Conservation (phyloP, 345 rosid species). For the Garcia nutans region DNA sequence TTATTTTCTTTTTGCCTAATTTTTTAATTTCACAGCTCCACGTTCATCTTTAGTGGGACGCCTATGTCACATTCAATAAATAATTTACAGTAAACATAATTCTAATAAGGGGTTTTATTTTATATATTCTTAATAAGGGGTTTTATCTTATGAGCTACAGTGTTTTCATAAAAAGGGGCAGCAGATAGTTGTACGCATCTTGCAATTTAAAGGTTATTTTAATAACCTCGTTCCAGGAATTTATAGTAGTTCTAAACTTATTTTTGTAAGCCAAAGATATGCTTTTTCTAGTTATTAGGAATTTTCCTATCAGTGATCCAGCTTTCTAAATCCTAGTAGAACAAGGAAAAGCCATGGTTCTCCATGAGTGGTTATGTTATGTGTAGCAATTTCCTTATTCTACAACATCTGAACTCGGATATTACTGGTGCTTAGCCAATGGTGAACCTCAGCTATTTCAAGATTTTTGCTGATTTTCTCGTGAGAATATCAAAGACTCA, state of each 20-base stretch:
- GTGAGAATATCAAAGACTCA: not conserved
- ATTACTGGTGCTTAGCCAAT: not conserved
- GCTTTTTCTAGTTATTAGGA: not conserved
- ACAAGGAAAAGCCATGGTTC: not conserved
- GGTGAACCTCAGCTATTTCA: not conserved
- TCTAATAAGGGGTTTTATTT: not conserved
- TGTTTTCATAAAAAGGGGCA: too few relatives aligned
- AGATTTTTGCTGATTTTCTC: not conserved
- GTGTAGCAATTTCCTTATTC: not conserved
- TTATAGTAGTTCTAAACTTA: not conserved
- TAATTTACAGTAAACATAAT: too few relatives aligned
- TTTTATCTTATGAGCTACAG: not conserved
- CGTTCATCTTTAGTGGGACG: not conserved
- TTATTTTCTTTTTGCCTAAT: not conserved
- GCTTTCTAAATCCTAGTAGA: not conserved
- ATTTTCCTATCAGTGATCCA: not conserved
- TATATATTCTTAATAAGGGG: too few relatives aligned
- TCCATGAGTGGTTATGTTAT: not conserved
- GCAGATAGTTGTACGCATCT: too few relatives aligned
- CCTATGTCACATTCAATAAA: not conserved
- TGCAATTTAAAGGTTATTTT: not conserved
- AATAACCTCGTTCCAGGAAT: not conserved
- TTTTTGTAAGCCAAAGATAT: not conserved
- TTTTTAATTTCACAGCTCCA: not conserved
- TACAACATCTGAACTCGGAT: not conserved